Evolutionary conservation across 495 filamentous ascomycete genomes (phyloP), one percentile per base, ranked within the genome.

Genomic region (Penicillium pancosmium): DNA sequence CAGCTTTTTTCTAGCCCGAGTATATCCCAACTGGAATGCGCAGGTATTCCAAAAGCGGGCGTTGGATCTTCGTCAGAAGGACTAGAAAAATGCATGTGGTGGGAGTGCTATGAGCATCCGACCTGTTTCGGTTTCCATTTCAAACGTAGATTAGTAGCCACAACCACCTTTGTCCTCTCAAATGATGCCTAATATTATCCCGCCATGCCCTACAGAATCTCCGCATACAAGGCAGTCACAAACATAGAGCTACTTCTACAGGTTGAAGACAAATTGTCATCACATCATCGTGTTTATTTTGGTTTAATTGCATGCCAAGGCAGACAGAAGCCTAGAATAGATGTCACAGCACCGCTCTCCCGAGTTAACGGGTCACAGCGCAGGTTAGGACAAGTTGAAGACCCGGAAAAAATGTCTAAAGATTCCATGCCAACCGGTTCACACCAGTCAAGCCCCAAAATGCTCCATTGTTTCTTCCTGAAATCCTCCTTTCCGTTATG

Each of bases 341-440:
- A 54, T 63, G 54, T 43, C 60, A 57, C 66, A 58, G 62, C 21
- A 52, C 62, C 49, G 52, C 60, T 56, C 50, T 54, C 65, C 67
- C 68, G 68, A 70, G 60, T 54, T 53, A 70, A 70, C 68, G 68
- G 68, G 65, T 51, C 68, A 67, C 56, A 52, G 54, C 44, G 51
- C 60, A 56, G 38, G 49, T 21, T 12, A 11, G 27, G 27, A 31
- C 27, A 31, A 31, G 27, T 31, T 31, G 27, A 12, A 48, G 46
- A 55, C 19, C 38, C 18, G 23, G 18, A 53, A 25, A 35, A 50
- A 16, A 59, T 21, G 21, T 15, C 44, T n/a, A 54, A 44, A 57
- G 52, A 50, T 50, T 50, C 57, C 38, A 18, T 55, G 16, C 50
- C 35, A 38, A 27, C 46, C 13, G 35, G 48, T 40, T 34, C 50